Conservation (phyloP, 495 filamentous ascomycete genomes). For the Trichoderma parareesei region DNA sequence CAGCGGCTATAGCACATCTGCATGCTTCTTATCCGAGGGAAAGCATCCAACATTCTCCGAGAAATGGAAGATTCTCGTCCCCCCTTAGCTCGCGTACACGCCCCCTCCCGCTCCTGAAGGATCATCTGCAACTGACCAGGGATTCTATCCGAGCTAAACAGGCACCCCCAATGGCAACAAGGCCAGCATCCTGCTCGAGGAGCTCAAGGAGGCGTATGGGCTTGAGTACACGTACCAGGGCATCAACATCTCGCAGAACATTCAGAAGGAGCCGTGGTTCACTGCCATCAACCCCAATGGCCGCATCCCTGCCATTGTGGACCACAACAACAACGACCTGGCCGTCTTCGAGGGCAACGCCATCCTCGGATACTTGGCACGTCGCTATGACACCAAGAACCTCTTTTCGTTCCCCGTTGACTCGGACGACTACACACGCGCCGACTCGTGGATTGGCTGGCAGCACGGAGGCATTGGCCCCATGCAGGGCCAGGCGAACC, state of each 20-base stretch:
- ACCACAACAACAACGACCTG: conserved; percentile 51
- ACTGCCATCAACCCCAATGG: conserved; percentile 73
- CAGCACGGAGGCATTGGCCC: conserved; percentile 63
- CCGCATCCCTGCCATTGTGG: conserved; percentile 76
- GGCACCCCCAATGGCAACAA: conserved; percentile 48
- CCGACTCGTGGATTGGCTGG: conserved; percentile 56
- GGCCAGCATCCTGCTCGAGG: conserved; percentile 73
- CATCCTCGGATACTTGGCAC: conserved; percentile 70
- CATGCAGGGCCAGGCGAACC: conserved; percentile 82
- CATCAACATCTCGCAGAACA: conserved; percentile 62
- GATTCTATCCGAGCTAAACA: conserved; percentile 1
- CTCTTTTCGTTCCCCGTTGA: conserved; percentile 68
- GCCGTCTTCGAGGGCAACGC: conserved; percentile 68
- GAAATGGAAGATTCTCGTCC: background rate
- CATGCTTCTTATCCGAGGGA: background rate
- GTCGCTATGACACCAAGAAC: conserved; percentile 68
- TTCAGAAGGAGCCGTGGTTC: conserved; percentile 65
- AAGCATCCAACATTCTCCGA: background rate
- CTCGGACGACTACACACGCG: conserved; percentile 59
- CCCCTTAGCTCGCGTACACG: background rate
- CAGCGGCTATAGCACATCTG: background rate
- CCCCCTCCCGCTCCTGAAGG: background rate
- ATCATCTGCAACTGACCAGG: conserved; percentile 1
- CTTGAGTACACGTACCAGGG: conserved; percentile 52
- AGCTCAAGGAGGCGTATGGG: conserved; percentile 51